Conservation (phyloP, 1,139 yeast genomes). For the Pichia terricola region DNA sequence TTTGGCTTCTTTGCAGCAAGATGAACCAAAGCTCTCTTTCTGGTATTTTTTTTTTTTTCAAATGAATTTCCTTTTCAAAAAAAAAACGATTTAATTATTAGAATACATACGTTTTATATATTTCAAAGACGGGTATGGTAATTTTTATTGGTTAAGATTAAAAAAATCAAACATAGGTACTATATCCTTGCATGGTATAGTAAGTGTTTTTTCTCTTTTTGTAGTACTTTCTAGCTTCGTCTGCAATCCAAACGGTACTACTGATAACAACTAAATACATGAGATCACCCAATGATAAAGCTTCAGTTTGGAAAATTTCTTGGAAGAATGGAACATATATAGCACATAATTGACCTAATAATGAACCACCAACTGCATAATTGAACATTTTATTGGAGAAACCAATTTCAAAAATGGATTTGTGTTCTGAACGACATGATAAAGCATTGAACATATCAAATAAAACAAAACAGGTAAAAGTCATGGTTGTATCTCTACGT, state of each 20-base stretch:
- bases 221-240: constrained; percentile 66
- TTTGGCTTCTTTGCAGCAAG: no score
- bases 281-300: constrained; percentile 61
- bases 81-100: no score
- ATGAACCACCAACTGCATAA: constrained; percentile 80
- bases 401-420: constrained; percentile 75
- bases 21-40: no score
- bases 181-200: constrained; percentile 17
- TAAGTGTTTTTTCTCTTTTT: constrained; percentile 13
- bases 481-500: constrained; percentile 96
- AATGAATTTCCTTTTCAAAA: no score
- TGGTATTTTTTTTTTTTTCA: no score
- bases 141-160: no score
- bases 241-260: constrained; percentile 76
- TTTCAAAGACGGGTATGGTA: no score
- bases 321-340: constrained; percentile 91
- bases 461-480: constrained; percentile 90
- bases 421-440: constrained; percentile 79
- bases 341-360: constrained; percentile 88
- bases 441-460: constrained; percentile 95
- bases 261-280: constrained; percentile 51
- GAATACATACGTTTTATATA: no score
- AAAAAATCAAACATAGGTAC: constrained; percentile 21
- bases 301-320: constrained; percentile 86
- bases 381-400: constrained; percentile 82